phyloP scores from a whole-genome alignment of 1,284 basidiomycete species.

The Veloporphyrellus conicus region DNA sequence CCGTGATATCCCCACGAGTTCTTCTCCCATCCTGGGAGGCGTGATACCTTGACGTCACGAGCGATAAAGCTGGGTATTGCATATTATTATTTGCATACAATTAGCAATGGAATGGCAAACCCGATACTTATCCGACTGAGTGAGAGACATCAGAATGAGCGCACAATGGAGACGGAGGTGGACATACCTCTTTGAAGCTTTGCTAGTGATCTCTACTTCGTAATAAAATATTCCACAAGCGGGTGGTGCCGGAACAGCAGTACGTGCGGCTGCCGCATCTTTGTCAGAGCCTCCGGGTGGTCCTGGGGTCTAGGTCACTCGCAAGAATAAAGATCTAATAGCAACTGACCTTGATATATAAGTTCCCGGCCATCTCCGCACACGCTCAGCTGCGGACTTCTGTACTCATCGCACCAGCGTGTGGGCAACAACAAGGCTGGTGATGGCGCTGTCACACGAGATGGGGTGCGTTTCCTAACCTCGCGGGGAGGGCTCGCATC shows the following conservation, averaged over 20 bases:
- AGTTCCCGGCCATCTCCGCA: slow-evolving; percentile 69
- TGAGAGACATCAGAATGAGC: slow-evolving; percentile 12
- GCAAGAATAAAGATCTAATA: background rate
- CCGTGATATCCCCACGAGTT: slow-evolving; percentile 93
- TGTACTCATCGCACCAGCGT: slow-evolving; percentile 69
- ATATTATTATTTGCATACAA: slow-evolving; percentile 8
- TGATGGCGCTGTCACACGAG: slow-evolving; percentile 29
- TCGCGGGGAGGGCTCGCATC: slow-evolving; percentile 48
- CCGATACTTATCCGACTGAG: slow-evolving; percentile 78
- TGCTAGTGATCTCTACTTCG: slow-evolving; percentile 70
- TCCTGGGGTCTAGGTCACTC: slow-evolving; percentile 34
- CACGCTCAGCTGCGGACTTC: slow-evolving; percentile 56
- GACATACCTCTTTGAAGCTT: slow-evolving; percentile 72
- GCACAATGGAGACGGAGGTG: slow-evolving; percentile 6
- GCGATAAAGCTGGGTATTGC: slow-evolving; percentile 42
- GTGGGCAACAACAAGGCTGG: slow-evolving; percentile 65
- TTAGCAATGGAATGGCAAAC: slow-evolving; percentile 33
- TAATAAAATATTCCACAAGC: slow-evolving; percentile 89
- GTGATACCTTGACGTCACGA: slow-evolving; percentile 56
- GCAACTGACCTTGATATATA: slow-evolving; percentile 52
- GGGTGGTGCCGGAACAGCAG: slow-evolving; percentile 70
- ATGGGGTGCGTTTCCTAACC: slow-evolving; percentile 28
- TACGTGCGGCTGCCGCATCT: slow-evolving; percentile 77
- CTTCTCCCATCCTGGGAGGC: slow-evolving; percentile 86
- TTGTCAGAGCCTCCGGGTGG: slow-evolving; percentile 60